phyloP scores from a whole-genome alignment of 768 basidiomycete genomes.

The Mycena polygramma region DNA sequence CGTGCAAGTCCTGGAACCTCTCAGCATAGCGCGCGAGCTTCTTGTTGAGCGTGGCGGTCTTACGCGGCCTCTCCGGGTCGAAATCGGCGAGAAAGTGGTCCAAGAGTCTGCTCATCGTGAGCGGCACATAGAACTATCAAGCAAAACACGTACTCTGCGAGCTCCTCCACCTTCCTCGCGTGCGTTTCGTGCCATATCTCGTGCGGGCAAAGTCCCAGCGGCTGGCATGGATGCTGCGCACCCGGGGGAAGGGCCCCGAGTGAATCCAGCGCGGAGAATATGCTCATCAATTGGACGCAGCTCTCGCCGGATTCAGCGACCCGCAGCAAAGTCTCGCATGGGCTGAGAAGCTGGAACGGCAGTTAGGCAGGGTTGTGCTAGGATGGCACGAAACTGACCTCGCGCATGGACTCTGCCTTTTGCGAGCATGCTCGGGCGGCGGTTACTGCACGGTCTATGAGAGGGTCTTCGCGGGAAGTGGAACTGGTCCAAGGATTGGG shows the following conservation, averaged over 20 bases:
- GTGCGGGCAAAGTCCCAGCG: neutral
- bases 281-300: neutral
- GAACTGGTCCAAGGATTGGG: neutral
- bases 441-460: neutral
- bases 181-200: slow-evolving; percentile 12
- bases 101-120: neutral
- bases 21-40: neutral
- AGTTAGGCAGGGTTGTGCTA: neutral
- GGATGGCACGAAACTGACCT: neutral
- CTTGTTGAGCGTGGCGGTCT: neutral
- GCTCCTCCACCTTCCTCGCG: neutral
- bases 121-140: no score
- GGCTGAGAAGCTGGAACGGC: neutral
- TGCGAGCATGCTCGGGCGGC: neutral
- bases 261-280: neutral
- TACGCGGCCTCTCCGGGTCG: neutral
- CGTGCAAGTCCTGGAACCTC: neutral
- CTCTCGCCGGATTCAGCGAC: neutral
- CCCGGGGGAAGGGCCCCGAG: neutral
- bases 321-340: neutral
- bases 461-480: neutral
- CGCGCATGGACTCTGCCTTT: neutral
- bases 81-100: neutral
- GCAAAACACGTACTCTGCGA: neutral
- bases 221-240: neutral